phyloP scores from a whole-genome alignment of 805 yeast genomes.

The Metahyphopichia silvanorum region DNA sequence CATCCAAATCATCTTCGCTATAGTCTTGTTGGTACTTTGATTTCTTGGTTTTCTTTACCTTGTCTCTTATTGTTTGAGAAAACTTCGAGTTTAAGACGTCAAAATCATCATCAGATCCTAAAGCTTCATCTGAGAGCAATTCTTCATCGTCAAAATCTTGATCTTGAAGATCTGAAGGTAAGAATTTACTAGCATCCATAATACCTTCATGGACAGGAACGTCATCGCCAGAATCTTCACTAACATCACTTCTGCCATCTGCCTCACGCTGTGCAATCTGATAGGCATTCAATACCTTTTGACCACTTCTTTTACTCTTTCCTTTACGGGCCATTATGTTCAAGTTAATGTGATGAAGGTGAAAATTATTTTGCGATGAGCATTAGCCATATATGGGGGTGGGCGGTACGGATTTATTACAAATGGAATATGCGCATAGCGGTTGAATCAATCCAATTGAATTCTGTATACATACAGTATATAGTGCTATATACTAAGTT shows the following conservation, averaged over 20 bases:
- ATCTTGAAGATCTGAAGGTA: constrained; percentile 21
- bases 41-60: constrained; percentile 33
- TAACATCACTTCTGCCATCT: constrained; percentile 18
- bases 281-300: constrained; percentile 41
- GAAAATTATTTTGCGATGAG: constrained; percentile 2
- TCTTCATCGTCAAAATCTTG: constrained; percentile 56
- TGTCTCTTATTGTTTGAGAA: constrained; percentile 67
- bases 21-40: constrained; percentile 30
- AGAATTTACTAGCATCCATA: constrained; percentile 37
- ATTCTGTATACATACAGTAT: too few relatives aligned
- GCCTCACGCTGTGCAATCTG: constrained; percentile 42
- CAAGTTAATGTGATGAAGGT: not conserved
- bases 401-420: not conserved
- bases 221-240: constrained; percentile 18
- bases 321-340: constrained; percentile 15
- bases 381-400: not conserved
- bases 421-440: not conserved
- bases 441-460: not conserved
- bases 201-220: constrained; percentile 33
- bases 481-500: too few relatives aligned
- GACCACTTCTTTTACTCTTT: constrained; percentile 28
- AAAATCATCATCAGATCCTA: constrained; percentile 76
- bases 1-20: constrained; percentile 31
- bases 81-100: constrained; percentile 61
- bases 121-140: constrained; percentile 82